Percentiles rank a stretch among this genome's conserved stretches.
Evolutionary conservation across 2,329 filamentous ascomycete genomes (phyloP).

Genomic region (Beauveria sp.): DNA sequence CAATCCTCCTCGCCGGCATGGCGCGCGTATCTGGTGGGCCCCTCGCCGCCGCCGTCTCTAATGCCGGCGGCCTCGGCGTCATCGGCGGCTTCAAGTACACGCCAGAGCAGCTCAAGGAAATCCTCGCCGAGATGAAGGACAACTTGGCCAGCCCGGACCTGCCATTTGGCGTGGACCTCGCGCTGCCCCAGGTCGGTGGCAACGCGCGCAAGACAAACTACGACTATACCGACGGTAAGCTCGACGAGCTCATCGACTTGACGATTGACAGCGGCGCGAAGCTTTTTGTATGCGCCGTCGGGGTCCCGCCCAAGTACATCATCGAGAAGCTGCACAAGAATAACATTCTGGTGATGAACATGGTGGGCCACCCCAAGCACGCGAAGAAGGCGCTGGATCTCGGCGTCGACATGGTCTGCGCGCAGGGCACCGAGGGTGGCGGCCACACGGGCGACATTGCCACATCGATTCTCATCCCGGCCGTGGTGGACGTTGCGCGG

Average conservation of each 20-base stretch:
- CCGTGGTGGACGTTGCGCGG: constrained; percentile 75
- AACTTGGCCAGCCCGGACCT: constrained; percentile 47
- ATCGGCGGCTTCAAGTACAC: constrained; percentile 67
- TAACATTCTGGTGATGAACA: constrained; percentile 88
- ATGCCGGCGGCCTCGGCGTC: constrained; percentile 77
- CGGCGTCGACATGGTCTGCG: constrained; percentile 85
- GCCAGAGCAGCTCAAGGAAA: constrained; percentile 64
- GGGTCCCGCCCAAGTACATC: constrained; percentile 69
- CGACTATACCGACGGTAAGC: constrained; percentile 85
- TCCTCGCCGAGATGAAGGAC: constrained; percentile 79
- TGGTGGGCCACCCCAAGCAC: constrained; percentile 91
- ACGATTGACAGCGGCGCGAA: constrained; percentile 76
- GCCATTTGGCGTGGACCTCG: constrained; percentile 87
- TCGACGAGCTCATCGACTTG: constrained; percentile 85
- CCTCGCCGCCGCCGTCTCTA: constrained; percentile 83
- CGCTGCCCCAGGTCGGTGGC: constrained; percentile 81
- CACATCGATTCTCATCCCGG: constrained; percentile 75
- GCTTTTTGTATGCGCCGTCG: constrained; percentile 82
- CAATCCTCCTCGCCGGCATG: constrained; percentile 91
- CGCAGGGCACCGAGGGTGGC: constrained; percentile 88
- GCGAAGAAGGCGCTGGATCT: constrained; percentile 79
- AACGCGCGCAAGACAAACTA: constrained; percentile 84
- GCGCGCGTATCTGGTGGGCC: constrained; percentile 71
- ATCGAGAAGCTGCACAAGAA: constrained; percentile 71
- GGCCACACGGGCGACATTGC: constrained; percentile 88